Percentiles rank a stretch among this genome's conserved stretches.
Conservation (phyloP, 371 early-diverging fungal genomes). For the Batkoa obscura region DNA sequence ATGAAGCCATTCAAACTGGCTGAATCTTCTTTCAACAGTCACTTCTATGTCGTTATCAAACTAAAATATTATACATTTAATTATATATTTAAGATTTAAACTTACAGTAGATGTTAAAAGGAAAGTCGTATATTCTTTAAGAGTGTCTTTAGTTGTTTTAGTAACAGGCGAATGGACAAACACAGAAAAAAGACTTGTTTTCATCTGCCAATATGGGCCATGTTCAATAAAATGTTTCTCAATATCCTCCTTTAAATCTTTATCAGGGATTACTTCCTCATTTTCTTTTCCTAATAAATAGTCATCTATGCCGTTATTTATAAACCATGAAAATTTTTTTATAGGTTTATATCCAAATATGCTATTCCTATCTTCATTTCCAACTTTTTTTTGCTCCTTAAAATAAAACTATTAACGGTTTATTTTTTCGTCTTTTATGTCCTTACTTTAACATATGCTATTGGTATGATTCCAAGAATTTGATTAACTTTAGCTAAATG, state of each 20-base stretch:
- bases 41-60: constrained; percentile 17
- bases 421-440: not conserved
- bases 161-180: constrained; percentile 20
- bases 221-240: constrained; percentile 20
- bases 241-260: constrained; percentile 13
- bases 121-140: constrained; percentile 20
- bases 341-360: constrained; percentile 18
- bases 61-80: constrained; percentile 6
- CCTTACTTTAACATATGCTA: constrained; percentile 18
- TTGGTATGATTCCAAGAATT: constrained; percentile 17
- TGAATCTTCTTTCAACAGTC: constrained; percentile 20
- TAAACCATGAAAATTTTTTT: constrained; percentile 21
- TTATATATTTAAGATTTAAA: constrained; percentile 6
- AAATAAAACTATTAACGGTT: too few relatives aligned
- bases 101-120: constrained; percentile 20
- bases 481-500: constrained; percentile 18
- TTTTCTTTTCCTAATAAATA: constrained; percentile 13
- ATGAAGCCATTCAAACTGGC: constrained; percentile 22
- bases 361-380: constrained; percentile 8
- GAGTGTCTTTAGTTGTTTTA: constrained; percentile 16
- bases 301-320: constrained; percentile 21
- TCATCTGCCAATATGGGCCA: constrained; percentile 21
- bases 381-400: too few relatives aligned
- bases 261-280: constrained; percentile 10
- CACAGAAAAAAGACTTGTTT: constrained; percentile 16